Base-by-base conservation (phyloP, 1,284 basidiomycete genomes). In the Agaricales sp. region DNA sequence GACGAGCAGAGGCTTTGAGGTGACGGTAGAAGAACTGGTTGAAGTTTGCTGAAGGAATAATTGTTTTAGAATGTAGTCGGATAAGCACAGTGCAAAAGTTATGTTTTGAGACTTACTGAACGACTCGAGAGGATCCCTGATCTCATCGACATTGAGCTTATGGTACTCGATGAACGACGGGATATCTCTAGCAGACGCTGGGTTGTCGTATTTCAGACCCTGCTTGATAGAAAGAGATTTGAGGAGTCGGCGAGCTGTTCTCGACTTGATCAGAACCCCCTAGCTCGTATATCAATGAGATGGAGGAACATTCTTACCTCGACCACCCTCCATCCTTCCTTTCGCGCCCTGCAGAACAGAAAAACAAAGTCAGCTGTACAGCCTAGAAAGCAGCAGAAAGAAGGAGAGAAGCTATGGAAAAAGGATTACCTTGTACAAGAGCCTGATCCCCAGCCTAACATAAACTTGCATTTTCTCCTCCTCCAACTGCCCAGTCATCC, bases 381-480 rank as follows among this genome's bases (percentile, higher is more conserved):
- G n/a, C n/a, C n/a, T n/a, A n/a, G n/a, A n/a, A n/a, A 11, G 47
- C 35, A 25, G 14, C 22, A 22, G 13, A 26, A 16, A 52, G n/a
- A 50, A 46, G 4, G 26, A 43, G 16, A 38, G 24, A 48, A 12
- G 14, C 16, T 14, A 47, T 22, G 47, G 43, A 45, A 23, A 43
- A 23, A 11, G 22, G 59, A 62, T 19, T 8, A 77, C 81, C 73
- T 95, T 94, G 75, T 97, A 98, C 51, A 97, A 65, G 50, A 98
- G 63, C 14, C 95, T 74, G 59, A 98, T 98, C 8, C 94, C 94
- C 16, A 97, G 67, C 35, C 94, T 71, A 0, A 99, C 92, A 61
- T 97, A 97, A 2, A 93, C 89, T 61, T 93, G 87, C 87, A 95
- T 96, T 73, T 98, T 98, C 67, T 99, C 96, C 66, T 99, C 96